Evolutionary conservation across 164 flowering plant species (phyloP).

Genomic region (Malania oleifera): DNA sequence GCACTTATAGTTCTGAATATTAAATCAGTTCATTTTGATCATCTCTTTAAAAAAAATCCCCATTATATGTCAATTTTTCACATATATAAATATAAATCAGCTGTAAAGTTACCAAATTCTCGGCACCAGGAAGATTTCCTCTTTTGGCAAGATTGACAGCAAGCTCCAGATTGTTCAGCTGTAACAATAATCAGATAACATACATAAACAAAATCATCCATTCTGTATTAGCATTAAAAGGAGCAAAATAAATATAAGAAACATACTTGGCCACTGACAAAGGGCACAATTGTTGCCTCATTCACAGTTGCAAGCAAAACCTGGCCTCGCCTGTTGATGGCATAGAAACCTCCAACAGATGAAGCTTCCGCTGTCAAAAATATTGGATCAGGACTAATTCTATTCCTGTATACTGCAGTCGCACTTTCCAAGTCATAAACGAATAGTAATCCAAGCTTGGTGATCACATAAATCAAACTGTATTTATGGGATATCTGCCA

Average conservation of each 20-base stretch:
- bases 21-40: no score
- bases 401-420: constrained; percentile 89
- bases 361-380: constrained; percentile 95
- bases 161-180: constrained; percentile 94
- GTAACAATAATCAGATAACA: constrained; percentile 19
- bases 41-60: no score
- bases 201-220: neutral
- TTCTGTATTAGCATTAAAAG: constrained; percentile 1
- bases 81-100: neutral
- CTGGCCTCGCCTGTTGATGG: constrained; percentile 93
- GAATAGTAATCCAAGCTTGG: constrained; percentile 95
- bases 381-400: constrained; percentile 99
- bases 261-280: constrained; percentile 93
- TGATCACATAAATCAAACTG: constrained; percentile 86
- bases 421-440: constrained; percentile 99
- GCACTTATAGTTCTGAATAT: no score
- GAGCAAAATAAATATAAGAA: neutral
- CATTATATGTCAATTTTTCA: no score
- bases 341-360: constrained; percentile 94
- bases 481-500: constrained; percentile 90
- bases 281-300: constrained; percentile 89
- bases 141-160: constrained; percentile 97
- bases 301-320: constrained; percentile 93
- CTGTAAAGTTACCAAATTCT: constrained; percentile 65
- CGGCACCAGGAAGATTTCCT: constrained; percentile 99